A percentile compares a stretch with the other conserved stretches of the same genome.
These are phyloP conservation scores for Schwanniomyces polymorphus DNA, from an alignment of 805 yeast genomes.

Conservation along the genomic window DNA sequence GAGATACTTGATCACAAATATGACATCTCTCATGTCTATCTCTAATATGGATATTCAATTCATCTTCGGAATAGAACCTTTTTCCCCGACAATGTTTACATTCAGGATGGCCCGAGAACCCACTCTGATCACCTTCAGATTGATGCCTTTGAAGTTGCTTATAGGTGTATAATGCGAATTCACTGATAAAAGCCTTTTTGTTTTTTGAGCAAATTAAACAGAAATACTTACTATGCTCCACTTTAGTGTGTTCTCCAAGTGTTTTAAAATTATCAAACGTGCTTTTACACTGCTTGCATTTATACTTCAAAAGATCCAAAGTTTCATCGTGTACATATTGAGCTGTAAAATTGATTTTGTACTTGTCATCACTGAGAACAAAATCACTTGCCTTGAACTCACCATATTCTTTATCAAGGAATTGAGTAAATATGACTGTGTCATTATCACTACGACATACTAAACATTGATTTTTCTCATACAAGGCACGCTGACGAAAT, in stretches of 20 bases:
- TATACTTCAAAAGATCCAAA: constrained; percentile 49
- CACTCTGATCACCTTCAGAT: constrained; percentile 68
- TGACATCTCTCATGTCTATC: constrained; percentile 86
- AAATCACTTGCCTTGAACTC: constrained; percentile 35
- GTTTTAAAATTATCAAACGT: constrained; percentile 52
- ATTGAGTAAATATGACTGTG: constrained; percentile 57
- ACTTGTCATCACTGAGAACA: constrained; percentile 39
- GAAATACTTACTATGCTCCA: constrained; percentile 59
- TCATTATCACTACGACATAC: constrained; percentile 78
- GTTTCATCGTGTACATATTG: constrained; percentile 48
- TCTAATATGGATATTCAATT: constrained; percentile 76
- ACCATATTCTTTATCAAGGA: constrained; percentile 32
- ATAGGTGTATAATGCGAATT: constrained; percentile 60
- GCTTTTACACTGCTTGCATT: constrained; percentile 47
- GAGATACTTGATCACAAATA: constrained; percentile 75
- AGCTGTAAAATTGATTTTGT: constrained; percentile 62
- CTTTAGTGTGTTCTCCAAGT: constrained; percentile 63
- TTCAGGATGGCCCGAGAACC: constrained; percentile 85
- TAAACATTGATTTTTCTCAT: constrained; percentile 71
- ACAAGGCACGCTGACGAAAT: constrained; percentile 79
- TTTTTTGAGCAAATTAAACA: constrained; percentile 79
- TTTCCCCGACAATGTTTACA: constrained; percentile 77
- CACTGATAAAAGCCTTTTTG: constrained; percentile 75
- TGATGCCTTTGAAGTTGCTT: constrained; percentile 71
- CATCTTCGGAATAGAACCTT: constrained; percentile 87